Base-by-base conservation (phyloP, 495 filamentous ascomycete species). In the Daldinia concentrica region DNA sequence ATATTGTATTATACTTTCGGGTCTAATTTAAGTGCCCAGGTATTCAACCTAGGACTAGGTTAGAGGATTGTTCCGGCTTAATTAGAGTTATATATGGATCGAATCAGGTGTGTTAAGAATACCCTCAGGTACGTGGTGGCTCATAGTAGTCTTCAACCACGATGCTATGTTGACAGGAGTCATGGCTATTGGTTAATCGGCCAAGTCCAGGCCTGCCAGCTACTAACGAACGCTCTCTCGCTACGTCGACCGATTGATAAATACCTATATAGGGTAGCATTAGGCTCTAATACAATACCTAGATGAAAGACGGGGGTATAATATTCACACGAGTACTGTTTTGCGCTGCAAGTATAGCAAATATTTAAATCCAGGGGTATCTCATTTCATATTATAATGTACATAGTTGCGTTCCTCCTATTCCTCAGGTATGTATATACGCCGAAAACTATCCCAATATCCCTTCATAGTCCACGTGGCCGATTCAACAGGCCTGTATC, bases 361-460 rank as follows among this genome's bases (percentile, higher is more conserved):
- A 34, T 12, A 55, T 30, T 55, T 8, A 32, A 30, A 17, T 56
- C n/a, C 27, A 27, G 30, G 54, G 54, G 54, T 58, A 58, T 58
- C 55, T 36, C 15, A 3, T 58, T 37, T 8, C 8, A 39, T 58
- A 39, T 39, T 32, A 19, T 58, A 52, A 52, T 24, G 9, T 36
- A 24, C 32, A 58, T 58, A 6, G 19, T 58, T 11, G 7, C 32
- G 30, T 37, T 24, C 12, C 30, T 39, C 17, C 9, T 34, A 19
- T 17, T 45, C 2, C 6, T 45, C n/a, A 14, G n/a, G 4, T 22
- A 22, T 58, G 24, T 6, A 36, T 22, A 11, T 58, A 37, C 19
- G 3, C 22, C n/a, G 17, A 37, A 22, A 4, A 0, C 19, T 32
- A 19, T 15, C n/a, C 29, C 7, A 36, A n/a, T 4, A 55, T 32